Evolutionary conservation across 495 filamentous ascomycete genomes (phyloP), one percentile per base, ranked within the genome.

Genomic region (Neurospora terricola): DNA sequence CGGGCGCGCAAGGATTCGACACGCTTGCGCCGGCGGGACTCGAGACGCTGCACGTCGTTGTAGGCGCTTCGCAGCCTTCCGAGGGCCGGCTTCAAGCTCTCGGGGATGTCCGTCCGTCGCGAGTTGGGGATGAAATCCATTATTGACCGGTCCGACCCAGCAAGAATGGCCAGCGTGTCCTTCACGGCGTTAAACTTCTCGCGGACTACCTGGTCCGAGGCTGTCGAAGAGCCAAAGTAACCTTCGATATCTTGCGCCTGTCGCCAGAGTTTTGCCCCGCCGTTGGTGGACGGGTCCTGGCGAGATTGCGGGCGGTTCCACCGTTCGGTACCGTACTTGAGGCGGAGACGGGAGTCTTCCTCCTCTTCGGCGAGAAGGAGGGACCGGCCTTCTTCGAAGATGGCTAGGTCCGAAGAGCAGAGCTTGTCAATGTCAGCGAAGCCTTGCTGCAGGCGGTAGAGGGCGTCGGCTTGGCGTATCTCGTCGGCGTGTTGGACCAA

Each of bases 401-500:
- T 86, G 0, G 88, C 86, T 70, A 86, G 80, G 77, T 97, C 92
- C 73, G 90, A 92, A 1, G 86, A 81, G 78, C 94, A 96, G 42
- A 98, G 85, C 79, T 93, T 97, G 43, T 92, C 89, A 7, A 93
- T 96, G 76, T 98, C 94, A 8, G 91, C 89, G 54, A 98, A 91
- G 18, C 92, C 91, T 36, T 89, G 87, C 68, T 90, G 87, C 4
- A 99, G 80, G 21, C 90, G 86, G 73, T 90, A 87, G 23, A 95
- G 80, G 0, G 95, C 95, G 78, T 96, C 93, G 76, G 94, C 92
- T 78, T 98, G 95, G n/a, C 93, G 88, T 70, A 99, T 91, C 77
- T 98, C 96, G 76, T 99, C 96, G 10, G 96, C 96, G 77, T 98
- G 96, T 12, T 94, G 91, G 10, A 92, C 87, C 4, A 99, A 81